Conservation (phyloP, 192 early-diverging fungal genomes). For the Mortierella antarctica region DNA sequence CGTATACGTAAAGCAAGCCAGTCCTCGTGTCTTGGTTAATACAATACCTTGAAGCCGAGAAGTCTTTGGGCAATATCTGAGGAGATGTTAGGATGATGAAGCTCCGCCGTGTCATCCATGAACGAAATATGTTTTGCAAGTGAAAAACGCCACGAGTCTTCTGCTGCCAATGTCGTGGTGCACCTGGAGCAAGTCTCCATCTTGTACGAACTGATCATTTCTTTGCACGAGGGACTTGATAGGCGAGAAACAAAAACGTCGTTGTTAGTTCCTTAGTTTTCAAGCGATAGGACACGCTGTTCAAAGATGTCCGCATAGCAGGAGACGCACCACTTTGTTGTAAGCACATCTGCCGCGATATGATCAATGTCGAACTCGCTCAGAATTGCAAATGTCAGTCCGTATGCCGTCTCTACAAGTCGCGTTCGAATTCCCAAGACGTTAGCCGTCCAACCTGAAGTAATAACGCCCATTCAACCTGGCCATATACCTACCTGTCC, state of each 20-base stretch:
- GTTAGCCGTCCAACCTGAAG: no score
- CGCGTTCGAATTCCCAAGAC: no score
- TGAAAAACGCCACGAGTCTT: slow-evolving; percentile 27
- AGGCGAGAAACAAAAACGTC: slow-evolving; percentile 16
- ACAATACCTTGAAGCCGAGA: slow-evolving; percentile 22
- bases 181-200: slow-evolving; percentile 25
- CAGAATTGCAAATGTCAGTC: slow-evolving; percentile 22
- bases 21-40: not conserved
- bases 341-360: slow-evolving; percentile 18
- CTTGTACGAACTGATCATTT: slow-evolving; percentile 28
- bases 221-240: slow-evolving; percentile 24
- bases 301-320: no score
- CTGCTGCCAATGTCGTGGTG: slow-evolving; percentile 3
- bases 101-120: slow-evolving; percentile 44
- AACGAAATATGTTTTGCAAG: slow-evolving; percentile 25
- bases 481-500: not conserved
- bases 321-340: slow-evolving; percentile 26
- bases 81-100: slow-evolving; percentile 27
- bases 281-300: not conserved
- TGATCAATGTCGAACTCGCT: slow-evolving; percentile 36
- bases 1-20: no score
- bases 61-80: slow-evolving; percentile 8
- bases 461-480: no score
- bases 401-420: slow-evolving; percentile 14
- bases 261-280: slow-evolving; percentile 19